Conservation (phyloP, 106 monocot genomes). For the Allium fistulosum region DNA sequence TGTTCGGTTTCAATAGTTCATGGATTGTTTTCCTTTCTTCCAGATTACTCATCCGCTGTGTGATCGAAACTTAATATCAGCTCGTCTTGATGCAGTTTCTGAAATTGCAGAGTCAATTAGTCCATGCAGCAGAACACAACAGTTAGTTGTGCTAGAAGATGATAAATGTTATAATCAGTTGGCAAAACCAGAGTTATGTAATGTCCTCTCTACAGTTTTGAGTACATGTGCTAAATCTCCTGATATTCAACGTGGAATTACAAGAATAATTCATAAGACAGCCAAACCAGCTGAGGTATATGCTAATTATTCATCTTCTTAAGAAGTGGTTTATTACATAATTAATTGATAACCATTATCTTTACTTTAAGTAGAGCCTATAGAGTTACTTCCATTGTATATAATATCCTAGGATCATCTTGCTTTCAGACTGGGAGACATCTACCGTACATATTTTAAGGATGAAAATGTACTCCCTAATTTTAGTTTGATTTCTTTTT, state of each 20-base stretch:
- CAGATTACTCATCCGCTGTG: slow-evolving; percentile 84
- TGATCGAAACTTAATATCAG: slow-evolving; percentile 67
- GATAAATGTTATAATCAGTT: slow-evolving; percentile 1
- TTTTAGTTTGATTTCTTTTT: too few relatives aligned
- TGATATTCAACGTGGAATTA: slow-evolving; percentile 90
- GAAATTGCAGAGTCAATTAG: slow-evolving; percentile 84
- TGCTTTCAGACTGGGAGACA: too few relatives aligned
- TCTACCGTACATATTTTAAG: too few relatives aligned
- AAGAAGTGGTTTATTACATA: neutral
- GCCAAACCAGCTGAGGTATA: slow-evolving; percentile 70
- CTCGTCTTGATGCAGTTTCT: slow-evolving; percentile 92
- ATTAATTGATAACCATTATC: too few relatives aligned
- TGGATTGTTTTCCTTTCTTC: slow-evolving; percentile 13
- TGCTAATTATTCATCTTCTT: neutral
- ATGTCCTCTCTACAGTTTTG: slow-evolving; percentile 60
- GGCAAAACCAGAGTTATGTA: slow-evolving; percentile 23
- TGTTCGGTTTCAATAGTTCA: too few relatives aligned
- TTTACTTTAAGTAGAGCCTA: too few relatives aligned
- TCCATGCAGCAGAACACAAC: slow-evolving; percentile 24
- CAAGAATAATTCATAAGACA: slow-evolving; percentile 84
- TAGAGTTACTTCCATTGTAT: too few relatives aligned
- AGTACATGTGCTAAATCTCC: slow-evolving; percentile 44
- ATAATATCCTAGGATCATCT: too few relatives aligned
- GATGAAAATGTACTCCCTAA: too few relatives aligned
- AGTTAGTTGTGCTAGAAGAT: slow-evolving; percentile 19